phyloP scores from a whole-genome alignment of 331 rosid genomes.

The Acacia pycnantha region DNA sequence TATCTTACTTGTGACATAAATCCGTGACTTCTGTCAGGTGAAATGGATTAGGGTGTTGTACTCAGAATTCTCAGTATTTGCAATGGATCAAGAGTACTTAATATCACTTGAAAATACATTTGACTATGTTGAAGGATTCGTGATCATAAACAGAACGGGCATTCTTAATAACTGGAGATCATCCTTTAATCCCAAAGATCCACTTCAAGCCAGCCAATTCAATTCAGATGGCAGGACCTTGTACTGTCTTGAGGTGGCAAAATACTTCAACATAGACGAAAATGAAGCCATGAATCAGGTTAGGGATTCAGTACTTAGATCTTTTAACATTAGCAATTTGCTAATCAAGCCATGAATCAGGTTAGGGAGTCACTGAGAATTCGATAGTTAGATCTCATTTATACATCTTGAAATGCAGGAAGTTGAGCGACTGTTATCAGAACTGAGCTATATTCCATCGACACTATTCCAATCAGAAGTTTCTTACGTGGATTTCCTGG shows the following conservation, averaged over 20 bases:
- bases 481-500: background rate
- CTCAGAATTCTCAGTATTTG: conserved; percentile 72
- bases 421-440: background rate
- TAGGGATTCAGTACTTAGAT: background rate
- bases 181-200: conserved; percentile 76
- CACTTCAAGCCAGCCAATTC: conserved; percentile 35
- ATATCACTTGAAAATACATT: conserved; percentile 72
- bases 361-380: background rate
- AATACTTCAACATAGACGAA: background rate
- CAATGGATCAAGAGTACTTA: conserved; percentile 81
- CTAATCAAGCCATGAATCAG: no score
- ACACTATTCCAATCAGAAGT: background rate
- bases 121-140: conserved; percentile 92
- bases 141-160: conserved; percentile 66
- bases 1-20: conserved; percentile 22
- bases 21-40: conserved; percentile 51
- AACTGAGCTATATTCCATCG: background rate
- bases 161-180: conserved; percentile 90
- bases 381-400: background rate
- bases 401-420: background rate
- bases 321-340: background rate
- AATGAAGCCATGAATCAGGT: background rate
- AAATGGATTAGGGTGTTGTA: conserved; percentile 90
- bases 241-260: background rate
- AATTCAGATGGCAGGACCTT: background rate